A percentile compares a stretch with the other conserved stretches of the same genome.
These are phyloP conservation scores for Termitomyces sp. DNA, from an alignment of 768 basidiomycete species.

Conservation along the genomic window DNA sequence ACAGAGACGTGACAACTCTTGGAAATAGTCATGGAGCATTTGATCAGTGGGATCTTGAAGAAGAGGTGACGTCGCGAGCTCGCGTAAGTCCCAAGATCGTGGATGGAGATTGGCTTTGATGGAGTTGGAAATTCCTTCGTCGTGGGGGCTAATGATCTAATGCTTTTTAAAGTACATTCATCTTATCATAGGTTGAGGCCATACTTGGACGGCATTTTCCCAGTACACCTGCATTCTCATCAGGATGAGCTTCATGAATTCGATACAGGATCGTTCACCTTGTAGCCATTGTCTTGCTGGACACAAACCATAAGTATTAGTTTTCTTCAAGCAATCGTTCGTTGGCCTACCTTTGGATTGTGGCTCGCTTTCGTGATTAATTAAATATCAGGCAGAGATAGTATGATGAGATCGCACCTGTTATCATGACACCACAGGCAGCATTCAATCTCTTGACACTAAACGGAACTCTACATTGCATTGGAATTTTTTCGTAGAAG, in stretches of 20 bases:
- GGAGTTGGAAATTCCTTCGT: conserved; percentile 63
- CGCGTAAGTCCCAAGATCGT: conserved; percentile 31
- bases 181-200: background rate
- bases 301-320: background rate
- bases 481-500: background rate
- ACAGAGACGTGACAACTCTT: conserved; percentile 26
- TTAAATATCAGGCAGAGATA: background rate
- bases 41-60: conserved; percentile 53
- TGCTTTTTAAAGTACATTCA: background rate
- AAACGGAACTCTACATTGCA: conserved; percentile 65
- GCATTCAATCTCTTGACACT: conserved; percentile 59
- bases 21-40: conserved; percentile 56
- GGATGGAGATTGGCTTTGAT: conserved; percentile 62
- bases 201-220: conserved; percentile 83
- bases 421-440: conserved; percentile 87
- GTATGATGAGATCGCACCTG: conserved; percentile 40
- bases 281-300: conserved; percentile 86
- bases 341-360: conserved; percentile 66
- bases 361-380: conserved; percentile 55
- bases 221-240: conserved; percentile 62
- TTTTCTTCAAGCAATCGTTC: background rate
- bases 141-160: conserved; percentile 83
- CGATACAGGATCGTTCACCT: conserved; percentile 34
- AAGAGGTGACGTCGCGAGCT: conserved; percentile 32
- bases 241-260: background rate